Percentiles rank a stretch among this genome's conserved stretches.
Conservation (phyloP, 208 protist genomes). For the Angomonas desouzai region DNA sequence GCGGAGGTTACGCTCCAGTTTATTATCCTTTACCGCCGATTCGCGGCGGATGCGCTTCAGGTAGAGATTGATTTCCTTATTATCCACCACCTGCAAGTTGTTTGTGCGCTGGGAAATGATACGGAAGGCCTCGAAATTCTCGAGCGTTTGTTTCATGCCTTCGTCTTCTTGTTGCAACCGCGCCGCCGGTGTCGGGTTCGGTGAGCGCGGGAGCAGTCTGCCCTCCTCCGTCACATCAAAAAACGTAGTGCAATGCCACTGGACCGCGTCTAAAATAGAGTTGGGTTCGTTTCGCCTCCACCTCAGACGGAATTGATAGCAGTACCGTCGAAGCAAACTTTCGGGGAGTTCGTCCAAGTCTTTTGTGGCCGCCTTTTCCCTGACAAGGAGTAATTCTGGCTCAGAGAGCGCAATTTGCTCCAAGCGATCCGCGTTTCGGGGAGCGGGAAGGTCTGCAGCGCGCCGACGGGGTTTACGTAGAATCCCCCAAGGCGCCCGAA, state of each 20-base stretch:
- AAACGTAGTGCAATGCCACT: conserved; percentile 82
- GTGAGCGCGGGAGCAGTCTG: conserved; percentile 5
- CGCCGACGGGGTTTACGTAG: conserved; percentile 54
- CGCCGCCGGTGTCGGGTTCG: conserved; percentile 60
- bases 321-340: conserved; percentile 79
- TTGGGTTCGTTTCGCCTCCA: conserved; percentile 65
- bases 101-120: conserved; percentile 85
- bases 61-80: conserved; percentile 85
- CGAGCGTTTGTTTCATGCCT: conserved; percentile 75
- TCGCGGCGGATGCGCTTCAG: conserved; percentile 63
- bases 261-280: conserved; percentile 72
- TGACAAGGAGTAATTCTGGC: conserved; percentile 64
- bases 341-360: conserved; percentile 85
- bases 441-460: conserved; percentile 1
- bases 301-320: conserved; percentile 74
- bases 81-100: conserved; percentile 88
- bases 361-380: conserved; percentile 43
- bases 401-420: conserved; percentile 54
- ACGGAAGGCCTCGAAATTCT: conserved; percentile 85
- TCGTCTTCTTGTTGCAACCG: conserved; percentile 66
- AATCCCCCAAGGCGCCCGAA: conserved; percentile 85
- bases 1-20: conserved; percentile 45
- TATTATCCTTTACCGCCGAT: conserved; percentile 40
- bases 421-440: conserved; percentile 46
- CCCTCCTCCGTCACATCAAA: conserved; percentile 24